Conservation (phyloP, 2,329 filamentous ascomycete species). For the Aspergillus costaricaensis region DNA sequence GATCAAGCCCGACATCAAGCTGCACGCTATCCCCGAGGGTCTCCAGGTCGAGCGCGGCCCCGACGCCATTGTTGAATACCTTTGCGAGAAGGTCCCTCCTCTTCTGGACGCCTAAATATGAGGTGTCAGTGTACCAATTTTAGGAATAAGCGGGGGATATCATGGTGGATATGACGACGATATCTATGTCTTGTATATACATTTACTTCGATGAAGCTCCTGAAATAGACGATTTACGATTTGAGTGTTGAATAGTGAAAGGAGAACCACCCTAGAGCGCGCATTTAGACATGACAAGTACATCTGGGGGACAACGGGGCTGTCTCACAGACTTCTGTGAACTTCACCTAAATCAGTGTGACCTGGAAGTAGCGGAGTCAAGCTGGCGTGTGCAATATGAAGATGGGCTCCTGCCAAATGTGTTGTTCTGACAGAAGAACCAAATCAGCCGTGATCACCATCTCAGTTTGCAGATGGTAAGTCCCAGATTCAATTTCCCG, state of each 20-base stretch:
- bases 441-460: too few relatives aligned
- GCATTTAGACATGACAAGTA: not conserved
- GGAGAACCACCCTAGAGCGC: not conserved
- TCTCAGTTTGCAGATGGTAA: too few relatives aligned
- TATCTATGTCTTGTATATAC: constrained; percentile 2
- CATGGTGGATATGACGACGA: not conserved
- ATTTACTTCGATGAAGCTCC: constrained; percentile 1
- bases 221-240: not conserved
- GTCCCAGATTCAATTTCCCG: too few relatives aligned
- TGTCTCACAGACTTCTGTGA: too few relatives aligned
- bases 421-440: too few relatives aligned
- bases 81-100: constrained; percentile 43
- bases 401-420: too few relatives aligned
- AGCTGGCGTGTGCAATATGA: too few relatives aligned
- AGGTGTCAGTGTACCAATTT: not conserved
- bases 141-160: not conserved
- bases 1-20: constrained; percentile 43
- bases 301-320: not conserved
- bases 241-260: not conserved
- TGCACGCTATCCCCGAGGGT: constrained; percentile 46
- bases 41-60: constrained; percentile 47
- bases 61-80: constrained; percentile 46
- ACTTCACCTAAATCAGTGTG: too few relatives aligned
- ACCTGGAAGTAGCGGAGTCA: too few relatives aligned
- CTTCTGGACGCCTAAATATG: constrained; percentile 33